Evolutionary conservation across 169 alveolate genomes (phyloP).

Genomic region (Theileria orientalis): DNA sequence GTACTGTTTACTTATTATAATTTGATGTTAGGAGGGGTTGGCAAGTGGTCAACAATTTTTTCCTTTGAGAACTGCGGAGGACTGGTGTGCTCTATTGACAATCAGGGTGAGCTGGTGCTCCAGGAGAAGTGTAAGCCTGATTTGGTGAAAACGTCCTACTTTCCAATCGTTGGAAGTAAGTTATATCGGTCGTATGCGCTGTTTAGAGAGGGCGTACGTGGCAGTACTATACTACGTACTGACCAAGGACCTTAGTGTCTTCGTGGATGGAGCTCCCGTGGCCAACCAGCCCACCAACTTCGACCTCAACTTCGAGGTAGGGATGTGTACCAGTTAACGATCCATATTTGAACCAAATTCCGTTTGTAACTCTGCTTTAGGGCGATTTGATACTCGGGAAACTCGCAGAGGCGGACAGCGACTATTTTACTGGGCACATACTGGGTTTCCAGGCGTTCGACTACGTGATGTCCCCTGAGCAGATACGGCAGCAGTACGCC

Average conservation of each 20-base stretch:
- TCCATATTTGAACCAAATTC: background rate
- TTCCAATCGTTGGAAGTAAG: conserved; percentile 69
- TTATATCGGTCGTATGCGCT: conserved; percentile 33
- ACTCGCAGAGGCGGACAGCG: conserved; percentile 66
- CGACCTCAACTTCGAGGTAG: conserved; percentile 68
- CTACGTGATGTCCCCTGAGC: conserved; percentile 75
- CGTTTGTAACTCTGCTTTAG: conserved; percentile 7
- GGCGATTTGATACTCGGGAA: conserved; percentile 63
- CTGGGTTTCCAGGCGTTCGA: conserved; percentile 64
- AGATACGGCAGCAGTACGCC: conserved; percentile 57
- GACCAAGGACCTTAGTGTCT: conserved; percentile 59
- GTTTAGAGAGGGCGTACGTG: conserved; percentile 43
- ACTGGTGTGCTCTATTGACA: conserved; percentile 70
- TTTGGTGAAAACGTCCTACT: conserved; percentile 68
- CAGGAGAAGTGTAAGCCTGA: conserved; percentile 81
- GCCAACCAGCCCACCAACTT: conserved; percentile 47
- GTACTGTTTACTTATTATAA: background rate
- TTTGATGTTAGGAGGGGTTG: conserved; percentile 22
- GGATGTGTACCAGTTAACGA: background rate
- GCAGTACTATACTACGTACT: conserved; percentile 56
- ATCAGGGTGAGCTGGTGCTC: conserved; percentile 74
- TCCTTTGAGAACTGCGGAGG: conserved; percentile 79
- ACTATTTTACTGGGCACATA: conserved; percentile 74
- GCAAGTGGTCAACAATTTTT: conserved; percentile 56
- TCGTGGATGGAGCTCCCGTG: conserved; percentile 66